These are phyloP conservation scores for Phlyctochytrium planicorne DNA, from an alignment of 192 early-diverging fungal genomes.

Conservation along the genomic window DNA sequence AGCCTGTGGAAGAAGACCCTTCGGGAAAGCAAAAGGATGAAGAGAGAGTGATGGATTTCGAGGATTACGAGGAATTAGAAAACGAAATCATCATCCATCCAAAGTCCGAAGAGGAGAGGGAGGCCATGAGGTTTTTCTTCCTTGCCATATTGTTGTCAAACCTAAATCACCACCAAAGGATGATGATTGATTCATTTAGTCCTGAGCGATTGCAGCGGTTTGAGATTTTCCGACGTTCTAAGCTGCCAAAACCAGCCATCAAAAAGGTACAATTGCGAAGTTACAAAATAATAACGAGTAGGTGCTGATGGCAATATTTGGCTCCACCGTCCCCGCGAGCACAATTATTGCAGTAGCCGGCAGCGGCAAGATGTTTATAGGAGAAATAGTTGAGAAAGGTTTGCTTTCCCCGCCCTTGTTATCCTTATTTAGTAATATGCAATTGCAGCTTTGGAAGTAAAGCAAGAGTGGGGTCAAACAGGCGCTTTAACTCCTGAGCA, in stretches of 20 bases:
- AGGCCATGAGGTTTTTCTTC: constrained; percentile 18
- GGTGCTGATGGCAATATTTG: constrained; percentile 68
- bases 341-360: constrained; percentile 76
- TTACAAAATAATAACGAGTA: constrained; percentile 28
- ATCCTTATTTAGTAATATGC: background rate
- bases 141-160: too few species aligned
- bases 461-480: constrained; percentile 69
- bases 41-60: constrained; percentile 11
- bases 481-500: constrained; percentile 76
- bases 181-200: constrained; percentile 17
- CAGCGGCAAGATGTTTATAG: constrained; percentile 86
- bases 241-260: constrained; percentile 69
- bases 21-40: constrained; percentile 18
- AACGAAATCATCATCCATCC: constrained; percentile 19
- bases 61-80: constrained; percentile 17
- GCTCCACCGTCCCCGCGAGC: constrained; percentile 62
- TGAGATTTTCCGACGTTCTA: constrained; percentile 73
- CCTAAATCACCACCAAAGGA: too few species aligned
- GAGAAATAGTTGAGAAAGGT: constrained; percentile 79
- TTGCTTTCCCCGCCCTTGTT: too few species aligned
- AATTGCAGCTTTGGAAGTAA: constrained; percentile 59
- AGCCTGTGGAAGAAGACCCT: background rate
- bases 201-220: constrained; percentile 50
- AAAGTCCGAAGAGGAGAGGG: constrained; percentile 14
- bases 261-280: constrained; percentile 55